Evolutionary conservation across 2,329 filamentous ascomycete species (phyloP), one percentile per base, ranked within the genome.

Genomic region (Raffaelea ambrosiae): DNA sequence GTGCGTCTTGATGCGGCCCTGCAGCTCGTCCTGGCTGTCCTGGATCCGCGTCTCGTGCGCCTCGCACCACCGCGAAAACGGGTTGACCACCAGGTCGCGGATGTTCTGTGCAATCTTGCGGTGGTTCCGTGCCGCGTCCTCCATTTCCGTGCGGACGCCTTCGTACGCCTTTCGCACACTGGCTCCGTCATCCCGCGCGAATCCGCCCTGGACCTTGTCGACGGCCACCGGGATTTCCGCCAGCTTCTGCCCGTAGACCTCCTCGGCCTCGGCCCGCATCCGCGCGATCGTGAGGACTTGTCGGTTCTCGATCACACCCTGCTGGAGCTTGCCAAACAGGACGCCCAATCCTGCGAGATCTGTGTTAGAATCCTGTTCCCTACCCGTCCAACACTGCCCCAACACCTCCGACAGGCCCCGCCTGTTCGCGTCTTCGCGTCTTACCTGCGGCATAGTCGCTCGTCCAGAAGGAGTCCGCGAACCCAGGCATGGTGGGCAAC

Each of bases 381-480:
- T n/a, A 16, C 20, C n/a, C 22, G 10, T 42, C 22, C 4, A 13
- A 26, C 43, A 40, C 19, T 38, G 5, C 4, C 9, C 31, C n/a
- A n/a, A n/a, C n/a, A n/a, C n/a, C n/a, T 8, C 10, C 40, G 5
- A 2, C n/a, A 16, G 19, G 9, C 2, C 10, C 22, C 19, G 9
- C 19, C 51, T n/a, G n/a, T n/a, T n/a, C n/a, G n/a, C n/a, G n/a
- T n/a, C n/a, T n/a, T n/a, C n/a, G n/a, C n/a, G n/a, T n/a, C n/a
- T n/a, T 71, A 86, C 86, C 90, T 74, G 87, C 89, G 64, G 91
- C 91, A 76, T 97, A 97, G 77, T 98, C 93, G 64, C 81, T 81
- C 53, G 93, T 95, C 93, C 93, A 98, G 72, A 98, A 97, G 44
- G 90, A 95, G 70, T 91, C 88, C 58, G 89, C 83, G 69, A 98